phyloP scores from a whole-genome alignment of 2,329 filamentous ascomycete species.

The Penicillium griseofulvum region DNA sequence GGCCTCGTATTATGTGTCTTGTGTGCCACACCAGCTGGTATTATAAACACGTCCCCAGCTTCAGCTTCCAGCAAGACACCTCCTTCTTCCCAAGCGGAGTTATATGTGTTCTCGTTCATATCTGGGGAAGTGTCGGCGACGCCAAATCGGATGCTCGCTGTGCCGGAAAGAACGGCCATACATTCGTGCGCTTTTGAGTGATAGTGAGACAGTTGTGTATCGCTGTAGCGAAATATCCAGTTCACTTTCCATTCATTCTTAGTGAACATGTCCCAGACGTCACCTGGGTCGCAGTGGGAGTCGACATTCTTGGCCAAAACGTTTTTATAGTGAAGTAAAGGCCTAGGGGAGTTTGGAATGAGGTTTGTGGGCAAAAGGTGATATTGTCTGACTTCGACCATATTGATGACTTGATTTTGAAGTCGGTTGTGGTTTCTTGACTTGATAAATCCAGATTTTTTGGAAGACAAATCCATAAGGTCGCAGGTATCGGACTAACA shows the following conservation, averaged over 20 bases:
- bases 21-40: conserved; percentile 57
- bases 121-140: conserved; percentile 46
- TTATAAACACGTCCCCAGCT: conserved; percentile 58
- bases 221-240: conserved; percentile 59
- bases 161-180: conserved; percentile 56
- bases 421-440: too few relatives aligned
- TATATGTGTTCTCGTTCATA: conserved; percentile 12
- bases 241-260: conserved; percentile 53
- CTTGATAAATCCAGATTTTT: too few relatives aligned
- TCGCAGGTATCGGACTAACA: too few relatives aligned
- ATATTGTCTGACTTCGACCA: conserved; percentile 14
- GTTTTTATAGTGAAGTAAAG: conserved; percentile 54
- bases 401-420: too few relatives aligned
- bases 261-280: conserved; percentile 47
- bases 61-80: conserved; percentile 51
- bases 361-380: conserved; percentile 45
- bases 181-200: conserved; percentile 58
- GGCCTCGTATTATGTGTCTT: conserved; percentile 52
- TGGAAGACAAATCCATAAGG: too few relatives aligned
- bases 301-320: conserved; percentile 29
- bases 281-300: conserved; percentile 16
- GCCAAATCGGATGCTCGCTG: conserved; percentile 55
- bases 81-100: conserved; percentile 41
- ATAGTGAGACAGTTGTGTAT: conserved; percentile 57
- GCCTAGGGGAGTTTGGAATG: conserved; percentile 53